Percentiles rank a stretch among this genome's conserved stretches.
Conservation (phyloP, 441 rosid species). For the Croton laevigatus region DNA sequence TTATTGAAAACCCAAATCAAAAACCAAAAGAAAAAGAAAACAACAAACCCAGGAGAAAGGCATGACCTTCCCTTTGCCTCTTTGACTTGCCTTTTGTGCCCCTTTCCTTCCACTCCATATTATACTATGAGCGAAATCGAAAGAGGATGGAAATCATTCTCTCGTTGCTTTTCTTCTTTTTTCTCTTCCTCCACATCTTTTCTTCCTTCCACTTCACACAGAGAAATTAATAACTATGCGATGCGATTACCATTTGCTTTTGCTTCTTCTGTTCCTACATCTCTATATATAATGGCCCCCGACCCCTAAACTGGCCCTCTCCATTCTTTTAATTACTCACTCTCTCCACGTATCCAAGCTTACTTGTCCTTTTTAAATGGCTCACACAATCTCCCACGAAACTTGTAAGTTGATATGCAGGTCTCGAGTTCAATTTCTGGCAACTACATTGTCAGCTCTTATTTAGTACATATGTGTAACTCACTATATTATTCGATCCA, state of each 20-base stretch:
- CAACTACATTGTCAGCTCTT: too few relatives aligned
- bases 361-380: too few relatives aligned
- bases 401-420: too few relatives aligned
- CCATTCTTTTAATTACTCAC: too few relatives aligned
- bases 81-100: constrained; percentile 60
- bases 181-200: constrained; percentile 37
- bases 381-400: too few relatives aligned
- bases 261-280: constrained; percentile 1
- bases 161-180: constrained; percentile 25
- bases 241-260: constrained; percentile 5
- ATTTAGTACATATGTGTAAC: too few relatives aligned
- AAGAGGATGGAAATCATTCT: constrained; percentile 17
- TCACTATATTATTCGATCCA: too few relatives aligned
- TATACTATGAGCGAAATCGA: constrained; percentile 13
- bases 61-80: constrained; percentile 87
- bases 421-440: too few relatives aligned
- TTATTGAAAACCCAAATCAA: background rate
- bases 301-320: constrained; percentile 14
- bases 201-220: constrained; percentile 12
- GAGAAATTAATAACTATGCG: background rate
- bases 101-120: constrained; percentile 11
- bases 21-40: constrained; percentile 4
- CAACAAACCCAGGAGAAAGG: constrained; percentile 62
- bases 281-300: constrained; percentile 5
- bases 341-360: too few relatives aligned